A percentile compares a stretch with the other conserved stretches of the same genome.
Evolutionary conservation across 306 rosid species (phyloP).

Genomic region (Vicia faba): DNA sequence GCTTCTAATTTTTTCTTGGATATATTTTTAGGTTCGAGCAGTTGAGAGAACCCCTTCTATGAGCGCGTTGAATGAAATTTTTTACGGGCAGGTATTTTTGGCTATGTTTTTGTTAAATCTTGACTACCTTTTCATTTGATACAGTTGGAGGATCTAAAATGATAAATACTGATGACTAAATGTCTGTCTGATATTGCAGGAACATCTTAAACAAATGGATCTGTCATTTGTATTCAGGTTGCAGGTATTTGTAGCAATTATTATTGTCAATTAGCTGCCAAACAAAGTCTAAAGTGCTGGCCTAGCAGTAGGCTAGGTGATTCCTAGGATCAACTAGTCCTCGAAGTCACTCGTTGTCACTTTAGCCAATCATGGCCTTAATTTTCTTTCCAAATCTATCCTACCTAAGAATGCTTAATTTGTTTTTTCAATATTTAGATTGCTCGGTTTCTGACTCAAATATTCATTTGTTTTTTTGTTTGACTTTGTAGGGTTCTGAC

Average conservation of each 20-base stretch:
- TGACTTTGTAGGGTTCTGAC: constrained; percentile 73
- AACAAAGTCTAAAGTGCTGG: no score
- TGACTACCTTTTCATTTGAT: constrained; percentile 10
- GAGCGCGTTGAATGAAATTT: constrained; percentile 96
- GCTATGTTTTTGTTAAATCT: constrained; percentile 34
- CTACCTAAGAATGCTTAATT: no score
- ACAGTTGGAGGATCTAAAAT: constrained; percentile 27
- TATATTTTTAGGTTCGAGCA: constrained; percentile 78
- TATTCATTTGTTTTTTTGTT: constrained; percentile 19
- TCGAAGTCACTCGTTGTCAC: no score
- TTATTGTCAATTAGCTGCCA: constrained; percentile 8
- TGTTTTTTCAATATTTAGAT: no score
- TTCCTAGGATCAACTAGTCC: no score
- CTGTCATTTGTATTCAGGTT: constrained; percentile 93
- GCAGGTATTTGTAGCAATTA: constrained; percentile 64
- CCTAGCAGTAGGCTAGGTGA: no score
- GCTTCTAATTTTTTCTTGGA: constrained; percentile 41
- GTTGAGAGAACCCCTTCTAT: constrained; percentile 97
- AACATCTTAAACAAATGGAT: constrained; percentile 85
- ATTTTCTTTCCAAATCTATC: no score
- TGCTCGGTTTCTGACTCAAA: constrained; percentile 15
- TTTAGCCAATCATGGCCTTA: no score
- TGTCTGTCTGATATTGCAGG: constrained; percentile 58
- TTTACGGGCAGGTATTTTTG: constrained; percentile 84
- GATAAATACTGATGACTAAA: constrained; percentile 23